phyloP scores from a whole-genome alignment of 305 asterid genomes.

The Fraxinus nigra region DNA sequence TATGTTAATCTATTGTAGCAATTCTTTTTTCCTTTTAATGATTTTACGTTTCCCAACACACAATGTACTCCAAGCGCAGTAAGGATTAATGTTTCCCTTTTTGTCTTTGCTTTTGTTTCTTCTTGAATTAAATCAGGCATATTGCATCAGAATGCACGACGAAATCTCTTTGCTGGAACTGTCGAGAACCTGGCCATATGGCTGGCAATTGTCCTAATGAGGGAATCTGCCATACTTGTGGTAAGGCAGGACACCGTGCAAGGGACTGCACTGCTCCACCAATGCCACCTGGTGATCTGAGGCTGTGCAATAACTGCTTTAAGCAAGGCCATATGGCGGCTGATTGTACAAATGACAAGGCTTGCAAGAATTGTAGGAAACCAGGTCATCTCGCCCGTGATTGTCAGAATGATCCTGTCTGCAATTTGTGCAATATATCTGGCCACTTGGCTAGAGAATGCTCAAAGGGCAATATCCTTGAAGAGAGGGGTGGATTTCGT shows the following conservation, averaged over 20 bases:
- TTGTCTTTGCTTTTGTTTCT: not conserved
- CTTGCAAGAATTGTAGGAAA: constrained; percentile 39
- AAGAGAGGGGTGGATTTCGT: constrained; percentile 29
- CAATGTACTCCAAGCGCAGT: too few species aligned
- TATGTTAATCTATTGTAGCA: not conserved
- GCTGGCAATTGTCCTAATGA: constrained; percentile 38
- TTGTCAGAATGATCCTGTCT: constrained; percentile 33
- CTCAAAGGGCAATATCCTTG: constrained; percentile 21
- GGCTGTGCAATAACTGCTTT: constrained; percentile 38
- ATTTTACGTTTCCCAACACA: not conserved
- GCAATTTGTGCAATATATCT: constrained; percentile 30
- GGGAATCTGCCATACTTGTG: constrained; percentile 40
- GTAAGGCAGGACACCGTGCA: constrained; percentile 40
- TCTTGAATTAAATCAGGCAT: constrained; percentile 28
- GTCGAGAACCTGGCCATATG: constrained; percentile 45
- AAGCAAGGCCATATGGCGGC: constrained; percentile 44
- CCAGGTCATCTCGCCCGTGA: constrained; percentile 39
- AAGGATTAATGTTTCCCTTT: not conserved
- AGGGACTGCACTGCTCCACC: constrained; percentile 30
- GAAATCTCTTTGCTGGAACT: constrained; percentile 41
- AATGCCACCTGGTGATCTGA: constrained; percentile 26
- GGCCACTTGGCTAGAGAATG: constrained; percentile 35
- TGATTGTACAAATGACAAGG: constrained; percentile 35
- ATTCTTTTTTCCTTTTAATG: not conserved
- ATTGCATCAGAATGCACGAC: constrained; percentile 38